These are phyloP conservation scores for Phaseolus lunatus DNA, from an alignment of 306 rosid species.

Conservation along the genomic window DNA sequence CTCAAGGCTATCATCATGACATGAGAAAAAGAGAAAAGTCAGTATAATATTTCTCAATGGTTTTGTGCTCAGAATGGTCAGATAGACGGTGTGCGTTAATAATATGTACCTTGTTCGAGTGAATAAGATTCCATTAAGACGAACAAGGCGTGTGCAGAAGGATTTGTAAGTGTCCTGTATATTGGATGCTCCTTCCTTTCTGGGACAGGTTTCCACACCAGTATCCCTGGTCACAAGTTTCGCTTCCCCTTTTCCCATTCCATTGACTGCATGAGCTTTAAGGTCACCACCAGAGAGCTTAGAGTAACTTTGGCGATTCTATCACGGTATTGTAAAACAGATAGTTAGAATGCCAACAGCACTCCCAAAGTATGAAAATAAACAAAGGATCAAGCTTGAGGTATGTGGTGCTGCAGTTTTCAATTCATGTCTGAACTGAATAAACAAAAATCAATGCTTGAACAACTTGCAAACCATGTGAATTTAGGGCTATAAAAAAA, in stretches of 20 bases:
- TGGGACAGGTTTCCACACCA: constrained; percentile 49
- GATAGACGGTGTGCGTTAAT: background rate
- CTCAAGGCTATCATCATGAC: constrained; percentile 69
- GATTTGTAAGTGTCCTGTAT: constrained; percentile 62
- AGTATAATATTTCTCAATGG: constrained; percentile 16
- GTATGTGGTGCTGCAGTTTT: background rate
- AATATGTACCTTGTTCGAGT: constrained; percentile 82
- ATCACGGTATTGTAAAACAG: constrained; percentile 38
- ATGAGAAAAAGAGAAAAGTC: constrained; percentile 38
- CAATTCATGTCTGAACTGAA: background rate
- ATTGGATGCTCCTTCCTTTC: constrained; percentile 58
- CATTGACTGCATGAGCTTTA: constrained; percentile 62
- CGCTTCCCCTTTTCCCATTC: constrained; percentile 70
- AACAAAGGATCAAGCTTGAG: constrained; percentile 17
- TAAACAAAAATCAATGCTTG: background rate
- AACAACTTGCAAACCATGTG: constrained; percentile 19
- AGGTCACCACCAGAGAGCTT: constrained; percentile 71
- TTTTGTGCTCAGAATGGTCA: background rate
- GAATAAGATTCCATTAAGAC: constrained; percentile 93
- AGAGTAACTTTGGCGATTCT: constrained; percentile 92
- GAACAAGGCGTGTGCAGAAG: constrained; percentile 79
- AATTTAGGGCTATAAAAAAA: background rate
- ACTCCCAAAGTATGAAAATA: constrained; percentile 23
- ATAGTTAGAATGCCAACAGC: constrained; percentile 23
- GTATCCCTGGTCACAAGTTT: constrained; percentile 58